Conservation (phyloP, 805 yeast species). For the Nakazawaea wyomingensis region DNA sequence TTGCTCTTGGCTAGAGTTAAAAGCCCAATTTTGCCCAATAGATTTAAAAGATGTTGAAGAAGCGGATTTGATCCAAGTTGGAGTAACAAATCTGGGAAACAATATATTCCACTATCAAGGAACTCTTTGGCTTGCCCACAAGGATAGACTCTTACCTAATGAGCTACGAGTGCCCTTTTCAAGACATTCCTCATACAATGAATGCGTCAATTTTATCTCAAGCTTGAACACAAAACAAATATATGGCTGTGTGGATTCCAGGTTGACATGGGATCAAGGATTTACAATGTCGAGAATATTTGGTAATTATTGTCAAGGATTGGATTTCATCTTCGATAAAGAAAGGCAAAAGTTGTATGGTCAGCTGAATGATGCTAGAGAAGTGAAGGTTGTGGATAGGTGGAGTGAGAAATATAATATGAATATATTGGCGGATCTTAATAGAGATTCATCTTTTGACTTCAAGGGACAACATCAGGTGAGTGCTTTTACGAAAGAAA, state of each 20-base stretch:
- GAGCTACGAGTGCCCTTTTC: constrained; percentile 36
- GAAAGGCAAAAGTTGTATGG: constrained; percentile 13
- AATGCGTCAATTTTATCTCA: constrained; percentile 29
- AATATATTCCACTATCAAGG: constrained; percentile 22
- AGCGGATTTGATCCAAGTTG: background rate
- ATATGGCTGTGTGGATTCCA: constrained; percentile 36
- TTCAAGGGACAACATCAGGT: constrained; percentile 14
- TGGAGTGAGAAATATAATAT: background rate
- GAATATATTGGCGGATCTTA: background rate
- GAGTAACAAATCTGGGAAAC: constrained; percentile 16
- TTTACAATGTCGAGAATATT: constrained; percentile 35
- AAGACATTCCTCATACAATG: constrained; percentile 43
- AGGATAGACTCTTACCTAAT: constrained; percentile 28
- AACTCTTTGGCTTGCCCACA: constrained; percentile 18
- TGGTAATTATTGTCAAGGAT: constrained; percentile 28
- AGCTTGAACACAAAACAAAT: constrained; percentile 35
- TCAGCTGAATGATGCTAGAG: background rate
- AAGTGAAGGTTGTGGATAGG: constrained; percentile 11
- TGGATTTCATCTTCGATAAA: constrained; percentile 18
- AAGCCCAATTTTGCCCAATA: background rate
- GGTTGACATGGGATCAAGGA: constrained; percentile 31
- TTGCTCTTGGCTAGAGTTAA: background rate
- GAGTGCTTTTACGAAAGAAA: constrained; percentile 7
- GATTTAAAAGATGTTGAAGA: background rate
- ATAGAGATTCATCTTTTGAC: background rate